Evolutionary conservation across 1,139 yeast genomes (phyloP), one percentile per base, ranked within the genome.

Genomic region (Candida mesenterica): DNA sequence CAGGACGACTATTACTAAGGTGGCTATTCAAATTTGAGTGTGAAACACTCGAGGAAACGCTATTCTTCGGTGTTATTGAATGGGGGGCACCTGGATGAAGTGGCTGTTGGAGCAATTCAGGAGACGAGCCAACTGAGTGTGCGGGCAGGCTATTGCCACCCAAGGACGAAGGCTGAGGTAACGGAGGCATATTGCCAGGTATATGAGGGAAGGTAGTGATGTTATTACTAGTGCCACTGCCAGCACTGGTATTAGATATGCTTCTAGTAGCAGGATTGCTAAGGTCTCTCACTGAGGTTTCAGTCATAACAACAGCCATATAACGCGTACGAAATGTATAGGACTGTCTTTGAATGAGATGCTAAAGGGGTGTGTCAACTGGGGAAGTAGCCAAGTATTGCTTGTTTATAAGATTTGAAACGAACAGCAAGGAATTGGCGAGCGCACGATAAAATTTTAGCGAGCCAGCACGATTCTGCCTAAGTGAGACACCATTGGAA

Each of bases 241-340:
- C 37, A 19, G 43, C 34, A 17, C 32, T 40, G 13, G 42, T 31
- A 14, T 8, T 25, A 3, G 42, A 37, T 16, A 31, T 7, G 17
- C 37, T 31, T 24, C 41, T 32, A 18, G 38, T 15, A 5, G 40
- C 42, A 9, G 38, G 43, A 10, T 36, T 38, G 19, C 32, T 32
- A 7, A 33, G 22, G 27, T 33, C 40, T 36, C 33, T 42, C 20
- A 40, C 17, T 25, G 22, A 19, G 9, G 22, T 19, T 19, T 19
- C 22, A 19, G 22, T 33, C 15, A 35, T 34, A 6, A 19, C 22
- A 9, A 6, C 9, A 19, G 22, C 22, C 22, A 19, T 19, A 19
- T 9, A 19, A 19, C 14, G 15, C 5, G 17, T 19, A 6, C 6
- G 22, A 19, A 19, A 9, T 19, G 22, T 19, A 19, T 19, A 19